Percentiles rank a stretch among this genome's conserved stretches.
Conservation (phyloP, 1,139 yeast species). For the Diutina pseudorugosa region DNA sequence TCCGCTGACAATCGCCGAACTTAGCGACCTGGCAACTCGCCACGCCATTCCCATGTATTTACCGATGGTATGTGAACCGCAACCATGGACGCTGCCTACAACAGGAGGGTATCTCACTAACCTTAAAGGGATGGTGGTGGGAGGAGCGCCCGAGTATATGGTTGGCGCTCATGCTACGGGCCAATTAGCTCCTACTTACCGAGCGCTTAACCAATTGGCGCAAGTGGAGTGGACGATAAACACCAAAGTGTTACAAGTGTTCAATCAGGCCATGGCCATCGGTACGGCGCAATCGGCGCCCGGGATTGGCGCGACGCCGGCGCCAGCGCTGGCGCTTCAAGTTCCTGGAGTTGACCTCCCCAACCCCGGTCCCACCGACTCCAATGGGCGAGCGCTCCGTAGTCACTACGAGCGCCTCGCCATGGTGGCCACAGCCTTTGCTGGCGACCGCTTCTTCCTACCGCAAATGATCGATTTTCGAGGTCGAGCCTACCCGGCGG, state of each 20-base stretch:
- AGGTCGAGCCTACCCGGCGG: conserved; percentile 31
- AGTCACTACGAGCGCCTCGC: conserved; percentile 13
- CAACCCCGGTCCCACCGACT: neutral
- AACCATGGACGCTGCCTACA: neutral
- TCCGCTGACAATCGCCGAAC: neutral
- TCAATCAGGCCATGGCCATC: conserved; percentile 13
- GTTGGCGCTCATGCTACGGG: conserved; percentile 19
- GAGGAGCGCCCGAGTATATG: conserved; percentile 13
- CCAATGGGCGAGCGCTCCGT: conserved; percentile 9
- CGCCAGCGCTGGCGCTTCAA: conserved; percentile 5
- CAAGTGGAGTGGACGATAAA: conserved; percentile 27
- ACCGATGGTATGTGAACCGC: neutral
- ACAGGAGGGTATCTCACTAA: neutral
- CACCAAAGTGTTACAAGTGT: conserved; percentile 13
- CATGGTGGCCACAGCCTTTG: conserved; percentile 17
- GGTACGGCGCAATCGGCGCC: conserved; percentile 5
- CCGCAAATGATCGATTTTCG: conserved; percentile 32
- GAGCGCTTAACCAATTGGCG: conserved; percentile 20
- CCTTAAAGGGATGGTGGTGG: neutral
- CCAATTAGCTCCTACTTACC: conserved; percentile 20
- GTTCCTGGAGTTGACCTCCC: neutral
- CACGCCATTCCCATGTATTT: neutral
- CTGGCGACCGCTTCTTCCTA: conserved; percentile 27
- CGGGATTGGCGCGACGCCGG: conserved; percentile 12
- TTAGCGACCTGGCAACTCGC: neutral